These are phyloP conservation scores for Boletellus deceptivus DNA, from an alignment of 1,284 basidiomycete species.

Conservation along the genomic window DNA sequence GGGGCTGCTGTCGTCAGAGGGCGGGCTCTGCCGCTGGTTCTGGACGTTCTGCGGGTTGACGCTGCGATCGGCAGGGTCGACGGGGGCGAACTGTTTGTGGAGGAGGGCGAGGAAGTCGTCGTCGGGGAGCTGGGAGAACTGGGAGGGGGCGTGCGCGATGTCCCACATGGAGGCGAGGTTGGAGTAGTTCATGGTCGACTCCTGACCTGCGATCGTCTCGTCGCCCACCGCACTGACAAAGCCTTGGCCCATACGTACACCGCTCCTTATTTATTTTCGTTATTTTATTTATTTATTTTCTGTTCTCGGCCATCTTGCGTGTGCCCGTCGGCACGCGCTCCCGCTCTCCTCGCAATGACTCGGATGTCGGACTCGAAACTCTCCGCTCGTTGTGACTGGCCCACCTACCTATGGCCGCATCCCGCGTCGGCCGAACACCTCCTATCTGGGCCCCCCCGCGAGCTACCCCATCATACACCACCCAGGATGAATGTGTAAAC, in stretches of 20 bases:
- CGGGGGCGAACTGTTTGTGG: constrained; percentile 63
- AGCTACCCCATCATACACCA: not conserved
- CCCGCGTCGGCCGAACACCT: not conserved
- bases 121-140: constrained; percentile 65
- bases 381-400: too few species aligned
- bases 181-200: constrained; percentile 26
- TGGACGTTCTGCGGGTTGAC: constrained; percentile 52
- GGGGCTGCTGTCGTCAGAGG: constrained; percentile 70
- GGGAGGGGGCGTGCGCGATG: constrained; percentile 52
- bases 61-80: constrained; percentile 26
- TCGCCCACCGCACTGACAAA: not conserved
- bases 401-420: not conserved
- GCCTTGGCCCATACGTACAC: not conserved
- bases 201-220: constrained; percentile 4
- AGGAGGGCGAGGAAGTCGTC: constrained; percentile 76
- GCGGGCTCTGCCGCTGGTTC: constrained; percentile 43
- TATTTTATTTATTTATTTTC: constrained; percentile 8
- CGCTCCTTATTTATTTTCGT: not conserved
- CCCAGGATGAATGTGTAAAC: too few species aligned
- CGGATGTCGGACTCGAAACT: not conserved
- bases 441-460: not conserved
- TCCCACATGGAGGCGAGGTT: constrained; percentile 59
- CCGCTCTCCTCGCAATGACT: not conserved
- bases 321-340: constrained; percentile 1
- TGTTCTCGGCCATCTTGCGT: constrained; percentile 7